Conservation (phyloP, 768 basidiomycete species). For the Mycena epipterygia region DNA sequence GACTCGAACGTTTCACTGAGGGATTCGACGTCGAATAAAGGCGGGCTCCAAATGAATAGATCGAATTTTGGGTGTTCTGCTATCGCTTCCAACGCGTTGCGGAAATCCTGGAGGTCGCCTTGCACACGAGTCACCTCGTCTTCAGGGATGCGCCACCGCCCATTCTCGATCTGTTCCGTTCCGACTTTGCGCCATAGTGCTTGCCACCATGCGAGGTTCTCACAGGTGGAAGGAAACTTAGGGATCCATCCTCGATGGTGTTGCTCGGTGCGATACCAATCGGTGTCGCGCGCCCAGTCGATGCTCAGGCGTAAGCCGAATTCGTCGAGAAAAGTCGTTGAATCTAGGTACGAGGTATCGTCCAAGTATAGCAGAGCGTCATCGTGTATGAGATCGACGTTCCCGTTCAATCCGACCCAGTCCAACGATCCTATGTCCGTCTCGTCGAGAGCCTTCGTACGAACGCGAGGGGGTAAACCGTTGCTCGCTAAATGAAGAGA, state of each 20-base stretch:
- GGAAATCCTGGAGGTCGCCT: neutral
- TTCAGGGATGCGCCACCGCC: neutral
- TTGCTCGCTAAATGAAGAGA: neutral
- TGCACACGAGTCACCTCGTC: neutral
- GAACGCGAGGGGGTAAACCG: neutral
- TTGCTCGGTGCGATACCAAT: neutral
- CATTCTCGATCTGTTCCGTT: neutral
- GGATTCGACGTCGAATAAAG: neutral
- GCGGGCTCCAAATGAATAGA: neutral
- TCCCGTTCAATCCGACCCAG: neutral
- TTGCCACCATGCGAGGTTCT: neutral
- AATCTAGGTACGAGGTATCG: neutral
- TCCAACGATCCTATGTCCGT: neutral
- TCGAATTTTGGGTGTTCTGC: neutral
- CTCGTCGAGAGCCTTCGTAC: neutral
- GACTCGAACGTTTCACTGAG: neutral
- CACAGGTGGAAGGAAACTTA: neutral
- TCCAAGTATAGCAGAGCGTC: neutral
- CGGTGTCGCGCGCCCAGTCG: neutral
- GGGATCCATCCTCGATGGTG: neutral
- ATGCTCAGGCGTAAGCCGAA: neutral
- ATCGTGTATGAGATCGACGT: neutral
- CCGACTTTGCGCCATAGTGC: neutral
- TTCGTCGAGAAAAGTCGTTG: neutral
- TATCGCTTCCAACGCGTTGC: neutral